A percentile compares a stretch with the other conserved stretches of the same genome.
These are phyloP conservation scores for Pterulicium gracile DNA, from an alignment of 1,284 basidiomycete species.

Conservation along the genomic window DNA sequence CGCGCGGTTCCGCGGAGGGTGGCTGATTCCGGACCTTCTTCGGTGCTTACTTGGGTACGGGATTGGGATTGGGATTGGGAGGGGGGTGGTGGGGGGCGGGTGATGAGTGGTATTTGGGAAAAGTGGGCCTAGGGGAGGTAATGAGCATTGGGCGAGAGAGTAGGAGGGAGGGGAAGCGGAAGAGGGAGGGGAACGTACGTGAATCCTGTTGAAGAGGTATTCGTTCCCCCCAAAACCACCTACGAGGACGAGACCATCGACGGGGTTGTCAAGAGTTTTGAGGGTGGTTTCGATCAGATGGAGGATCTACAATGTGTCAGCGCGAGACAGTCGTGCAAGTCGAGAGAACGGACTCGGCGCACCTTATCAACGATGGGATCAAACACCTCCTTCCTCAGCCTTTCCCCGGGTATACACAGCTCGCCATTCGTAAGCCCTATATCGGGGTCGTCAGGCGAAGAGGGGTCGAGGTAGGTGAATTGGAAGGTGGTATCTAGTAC, in stretches of 20 bases:
- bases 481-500: slow-evolving; percentile 66
- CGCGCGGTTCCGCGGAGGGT: slow-evolving; percentile 73
- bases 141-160: no score
- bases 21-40: slow-evolving; percentile 76
- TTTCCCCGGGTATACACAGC: slow-evolving; percentile 64
- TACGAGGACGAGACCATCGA: slow-evolving; percentile 73
- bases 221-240: slow-evolving; percentile 64
- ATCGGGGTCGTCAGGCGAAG: slow-evolving; percentile 62
- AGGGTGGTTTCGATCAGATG: slow-evolving; percentile 68
- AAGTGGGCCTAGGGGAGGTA: no score
- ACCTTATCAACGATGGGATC: slow-evolving; percentile 73
- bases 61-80: no score
- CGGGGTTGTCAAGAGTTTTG: slow-evolving; percentile 45
- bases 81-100: no score
- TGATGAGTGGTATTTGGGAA: no score
- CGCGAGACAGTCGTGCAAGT: no score
- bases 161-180: no score
- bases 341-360: slow-evolving; percentile 12
- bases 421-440: slow-evolving; percentile 73
- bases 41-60: no score
- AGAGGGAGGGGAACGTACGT: neutral
- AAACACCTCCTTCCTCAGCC: slow-evolving; percentile 67
- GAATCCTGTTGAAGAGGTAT: neutral
- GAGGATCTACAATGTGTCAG: slow-evolving; percentile 40
- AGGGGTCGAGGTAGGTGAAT: slow-evolving; percentile 73